Evolutionary conservation across 495 filamentous ascomycete genomes (phyloP), one percentile per base, ranked within the genome.

Genomic region (Xylaria flabelliformis): DNA sequence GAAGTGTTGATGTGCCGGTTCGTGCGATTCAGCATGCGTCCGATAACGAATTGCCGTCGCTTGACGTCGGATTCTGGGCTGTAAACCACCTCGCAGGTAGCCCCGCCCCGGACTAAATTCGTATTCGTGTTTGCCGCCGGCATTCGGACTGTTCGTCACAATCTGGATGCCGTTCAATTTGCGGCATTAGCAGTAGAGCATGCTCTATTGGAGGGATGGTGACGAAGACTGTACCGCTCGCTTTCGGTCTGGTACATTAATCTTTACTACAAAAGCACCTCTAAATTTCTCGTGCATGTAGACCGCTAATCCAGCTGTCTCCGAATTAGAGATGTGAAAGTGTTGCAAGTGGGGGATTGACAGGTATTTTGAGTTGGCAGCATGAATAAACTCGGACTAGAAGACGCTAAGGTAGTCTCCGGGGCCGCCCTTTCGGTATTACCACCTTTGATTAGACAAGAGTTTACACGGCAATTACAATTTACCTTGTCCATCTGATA

Each of bases 71-170:
- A 34, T 39, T 44, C 44, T 66, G 64, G 39, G 24, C 15, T 66
- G 64, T 21, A 34, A 51, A 34, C 39, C 10, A 41, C 39, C 39
- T 42, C 2, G 4, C 7, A 12, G 24, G 41, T 7, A 48, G 44
- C 44, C 64, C 64, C 32, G 65, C 50, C 34, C 65, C 34, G 17
- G 29, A 56, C 65, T 13, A 51, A 42, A 24, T 44, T 67, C 65
- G 65, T 67, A 67, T 67, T 67, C 65, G 65, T 67, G 50, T 67
- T 67, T 67, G 65, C 65, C 65, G 65, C 65, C 65, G 65, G 65
- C 50, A 44, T 67, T 67, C 65, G 65, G 65, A 36, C 26, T 51
- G 12, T 56, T 36, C 21, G 34, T n/a, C 10, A 67, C 34, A 29
- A 21, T 12, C 65, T 36, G n/a, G 34, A 67, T 32, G 48, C 65